Conservation (phyloP, 75 land plant genomes). For the Pinus tabuliformis region DNA sequence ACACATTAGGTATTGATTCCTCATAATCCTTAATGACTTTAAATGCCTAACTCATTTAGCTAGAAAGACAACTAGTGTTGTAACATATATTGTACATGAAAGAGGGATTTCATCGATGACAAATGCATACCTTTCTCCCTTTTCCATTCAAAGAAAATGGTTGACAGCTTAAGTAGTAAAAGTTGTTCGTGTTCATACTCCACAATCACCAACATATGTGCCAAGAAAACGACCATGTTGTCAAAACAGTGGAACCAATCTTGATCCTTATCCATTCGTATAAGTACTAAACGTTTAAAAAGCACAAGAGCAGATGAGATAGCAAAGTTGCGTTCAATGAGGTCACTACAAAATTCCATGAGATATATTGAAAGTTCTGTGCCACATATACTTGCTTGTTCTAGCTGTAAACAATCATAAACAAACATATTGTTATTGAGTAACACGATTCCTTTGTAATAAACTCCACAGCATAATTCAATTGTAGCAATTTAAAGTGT, state of each 20-base stretch:
- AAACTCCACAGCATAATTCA: not conserved
- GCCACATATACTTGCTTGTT: not conserved
- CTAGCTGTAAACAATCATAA: not conserved
- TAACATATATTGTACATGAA: not conserved
- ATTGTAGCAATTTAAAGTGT: not conserved
- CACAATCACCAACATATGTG: conserved; percentile 7
- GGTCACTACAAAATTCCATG: not conserved
- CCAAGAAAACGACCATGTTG: not conserved
- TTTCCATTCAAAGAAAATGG: not conserved
- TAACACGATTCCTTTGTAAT: not conserved
- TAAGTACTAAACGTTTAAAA: not conserved
- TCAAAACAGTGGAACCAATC: not conserved
- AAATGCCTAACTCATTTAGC: not conserved
- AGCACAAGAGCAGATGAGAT: not conserved
- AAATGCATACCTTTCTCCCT: conserved; percentile 1
- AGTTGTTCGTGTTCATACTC: conserved; percentile 8
- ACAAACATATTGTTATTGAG: not conserved
- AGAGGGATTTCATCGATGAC: no score
- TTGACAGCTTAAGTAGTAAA: conserved; percentile 1
- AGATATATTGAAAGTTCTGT: not conserved
- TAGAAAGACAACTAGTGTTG: not conserved
- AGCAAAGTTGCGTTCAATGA: not conserved
- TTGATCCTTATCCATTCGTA: not conserved
- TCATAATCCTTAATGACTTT: not conserved
- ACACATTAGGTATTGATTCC: not conserved